Percentiles rank a stretch among this genome's conserved stretches.
Evolutionary conservation across 495 filamentous ascomycete species (phyloP).

Genomic region (Talaromyces adpressus): DNA sequence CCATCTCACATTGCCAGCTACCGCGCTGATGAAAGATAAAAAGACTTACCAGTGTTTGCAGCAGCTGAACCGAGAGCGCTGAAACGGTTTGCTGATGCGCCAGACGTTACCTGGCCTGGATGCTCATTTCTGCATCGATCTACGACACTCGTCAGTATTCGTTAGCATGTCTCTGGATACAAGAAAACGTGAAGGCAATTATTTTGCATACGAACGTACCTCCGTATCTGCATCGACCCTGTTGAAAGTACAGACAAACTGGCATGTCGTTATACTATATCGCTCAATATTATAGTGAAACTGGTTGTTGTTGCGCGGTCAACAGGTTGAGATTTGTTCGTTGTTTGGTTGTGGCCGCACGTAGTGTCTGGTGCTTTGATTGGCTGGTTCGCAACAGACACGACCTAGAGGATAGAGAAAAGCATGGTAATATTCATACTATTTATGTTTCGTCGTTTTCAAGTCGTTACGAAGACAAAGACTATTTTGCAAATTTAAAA

Average conservation of each 20-base stretch:
- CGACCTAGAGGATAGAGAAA: not conserved
- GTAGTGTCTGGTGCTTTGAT: not conserved
- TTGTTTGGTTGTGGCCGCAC: not conserved
- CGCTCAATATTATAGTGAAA: not conserved
- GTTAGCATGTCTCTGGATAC: not conserved
- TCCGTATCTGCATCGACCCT: conserved; percentile 68
- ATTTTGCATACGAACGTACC: conserved; percentile 21
- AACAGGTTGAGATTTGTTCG: not conserved
- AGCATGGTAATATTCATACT: not conserved
- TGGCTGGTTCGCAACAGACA: not conserved
- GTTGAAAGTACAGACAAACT: conserved; percentile 66
- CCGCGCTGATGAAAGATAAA: not conserved
- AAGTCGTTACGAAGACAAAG: not conserved
- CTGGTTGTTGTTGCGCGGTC: not conserved
- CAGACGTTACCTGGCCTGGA: conserved; percentile 26
- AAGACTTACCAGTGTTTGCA: conserved; percentile 30
- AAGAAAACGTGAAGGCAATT: not conserved
- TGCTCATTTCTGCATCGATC: conserved; percentile 52
- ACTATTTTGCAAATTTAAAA: not conserved
- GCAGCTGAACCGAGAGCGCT: conserved; percentile 24
- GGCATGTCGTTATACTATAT: conserved; percentile 31
- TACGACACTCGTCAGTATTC: conserved; percentile 14
- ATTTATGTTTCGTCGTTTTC: not conserved
- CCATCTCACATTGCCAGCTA: not conserved
- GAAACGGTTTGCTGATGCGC: conserved; percentile 35